A percentile compares a stretch with the other conserved stretches of the same genome.
phyloP scores from a whole-genome alignment of 1,284 basidiomycete genomes.

The Cutaneotrichosporon sp. region DNA sequence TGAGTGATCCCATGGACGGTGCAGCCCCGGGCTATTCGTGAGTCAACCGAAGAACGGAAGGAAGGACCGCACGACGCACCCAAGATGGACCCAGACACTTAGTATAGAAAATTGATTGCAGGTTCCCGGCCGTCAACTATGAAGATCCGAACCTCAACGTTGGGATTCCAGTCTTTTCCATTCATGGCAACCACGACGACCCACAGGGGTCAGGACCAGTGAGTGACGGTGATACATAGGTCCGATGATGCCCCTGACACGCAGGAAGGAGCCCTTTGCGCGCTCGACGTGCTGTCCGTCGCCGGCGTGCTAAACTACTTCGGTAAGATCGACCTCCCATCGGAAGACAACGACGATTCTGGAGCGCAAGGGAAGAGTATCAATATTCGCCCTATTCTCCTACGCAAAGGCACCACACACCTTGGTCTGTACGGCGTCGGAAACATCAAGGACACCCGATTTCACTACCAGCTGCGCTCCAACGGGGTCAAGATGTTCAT shows the following conservation, averaged over 20 bases:
- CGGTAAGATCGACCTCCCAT: slow-evolving; percentile 65
- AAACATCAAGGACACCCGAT: slow-evolving; percentile 91
- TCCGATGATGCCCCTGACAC: too few relatives aligned
- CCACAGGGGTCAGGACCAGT: slow-evolving; percentile 92
- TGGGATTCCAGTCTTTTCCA: slow-evolving; percentile 92
- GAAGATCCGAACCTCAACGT: slow-evolving; percentile 96
- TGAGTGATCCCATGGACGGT: slow-evolving; percentile 89
- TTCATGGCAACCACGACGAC: slow-evolving; percentile 99
- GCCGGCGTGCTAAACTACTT: slow-evolving; percentile 96
- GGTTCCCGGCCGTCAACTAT: slow-evolving; percentile 95
- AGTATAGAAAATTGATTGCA: slow-evolving; percentile 40
- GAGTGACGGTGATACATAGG: too few relatives aligned
- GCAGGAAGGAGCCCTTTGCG: slow-evolving; percentile 92
- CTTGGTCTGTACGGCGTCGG: slow-evolving; percentile 92
- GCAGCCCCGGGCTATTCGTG: slow-evolving; percentile 77
- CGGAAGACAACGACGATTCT: slow-evolving; percentile 52
- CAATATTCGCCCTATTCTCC: slow-evolving; percentile 79
- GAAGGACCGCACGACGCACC: too few relatives aligned
- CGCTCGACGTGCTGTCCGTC: slow-evolving; percentile 89
- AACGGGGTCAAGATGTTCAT: slow-evolving; percentile 95
- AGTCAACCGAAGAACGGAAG: slow-evolving; percentile 45
- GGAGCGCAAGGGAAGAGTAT: slow-evolving; percentile 57
- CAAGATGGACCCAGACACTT: too few relatives aligned
- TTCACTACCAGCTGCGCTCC: slow-evolving; percentile 91
- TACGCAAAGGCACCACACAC: slow-evolving; percentile 80